Conservation (phyloP, 2,329 filamentous ascomycete genomes). For the Leptodontidium sp. region DNA sequence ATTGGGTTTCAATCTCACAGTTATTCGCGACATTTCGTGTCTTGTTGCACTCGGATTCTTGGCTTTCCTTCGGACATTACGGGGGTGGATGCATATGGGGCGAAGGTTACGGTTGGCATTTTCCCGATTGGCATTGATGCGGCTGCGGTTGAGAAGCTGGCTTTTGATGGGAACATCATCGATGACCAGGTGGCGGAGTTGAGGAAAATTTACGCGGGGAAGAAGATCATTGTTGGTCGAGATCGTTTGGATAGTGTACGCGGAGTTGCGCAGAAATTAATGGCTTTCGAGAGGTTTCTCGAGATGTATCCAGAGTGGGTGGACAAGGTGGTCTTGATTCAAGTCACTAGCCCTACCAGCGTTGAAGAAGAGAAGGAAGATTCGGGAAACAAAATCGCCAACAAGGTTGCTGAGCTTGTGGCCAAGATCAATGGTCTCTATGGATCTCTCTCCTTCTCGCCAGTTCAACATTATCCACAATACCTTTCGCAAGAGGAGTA, state of each 20-base stretch:
- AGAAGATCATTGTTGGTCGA: constrained; percentile 93
- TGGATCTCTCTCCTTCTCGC: constrained; percentile 86
- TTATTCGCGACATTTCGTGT: constrained; percentile 93
- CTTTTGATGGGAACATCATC: constrained; percentile 75
- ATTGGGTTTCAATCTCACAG: constrained; percentile 96
- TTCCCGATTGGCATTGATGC: constrained; percentile 96
- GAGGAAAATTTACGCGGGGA: constrained; percentile 80
- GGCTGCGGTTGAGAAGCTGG: constrained; percentile 76
- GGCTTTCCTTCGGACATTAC: constrained; percentile 88
- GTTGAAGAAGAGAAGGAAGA: constrained; percentile 82
- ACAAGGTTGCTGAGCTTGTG: constrained; percentile 89
- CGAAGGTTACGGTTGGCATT: constrained; percentile 88
- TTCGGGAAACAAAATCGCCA: constrained; percentile 80
- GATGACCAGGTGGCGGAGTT: constrained; percentile 77
- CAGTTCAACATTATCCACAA: constrained; percentile 94
- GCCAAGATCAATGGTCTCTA: constrained; percentile 91
- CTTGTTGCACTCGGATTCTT: constrained; percentile 89
- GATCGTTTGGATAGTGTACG: constrained; percentile 93
- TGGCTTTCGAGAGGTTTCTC: constrained; percentile 92
- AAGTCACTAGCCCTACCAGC: constrained; percentile 89
- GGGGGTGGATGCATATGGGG: constrained; percentile 88
- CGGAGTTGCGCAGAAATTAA: constrained; percentile 93
- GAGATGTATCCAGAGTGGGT: constrained; percentile 91
- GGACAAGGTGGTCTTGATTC: constrained; percentile 90
- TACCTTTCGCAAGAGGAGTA: constrained; percentile 92